These are phyloP conservation scores for Kluyveromyces sp. DNA, from an alignment of 1,139 yeast genomes.

Conservation along the genomic window DNA sequence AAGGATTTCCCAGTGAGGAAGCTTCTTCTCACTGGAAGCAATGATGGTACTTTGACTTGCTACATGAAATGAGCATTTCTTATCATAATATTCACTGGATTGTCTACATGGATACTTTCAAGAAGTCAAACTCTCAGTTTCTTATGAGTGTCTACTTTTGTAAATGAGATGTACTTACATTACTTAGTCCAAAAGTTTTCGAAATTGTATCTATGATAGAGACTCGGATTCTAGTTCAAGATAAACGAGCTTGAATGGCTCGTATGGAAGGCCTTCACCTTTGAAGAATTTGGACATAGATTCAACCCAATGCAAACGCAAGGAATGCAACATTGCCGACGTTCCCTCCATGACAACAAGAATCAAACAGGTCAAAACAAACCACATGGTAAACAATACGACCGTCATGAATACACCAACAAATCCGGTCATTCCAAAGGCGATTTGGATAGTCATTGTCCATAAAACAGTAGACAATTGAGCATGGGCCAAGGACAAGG, in stretches of 20 bases:
- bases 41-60: conserved; percentile 20
- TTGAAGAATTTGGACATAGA: conserved; percentile 97
- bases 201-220: background rate
- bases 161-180: background rate
- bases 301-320: conserved; percentile 98
- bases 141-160: background rate
- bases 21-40: conserved; percentile 20
- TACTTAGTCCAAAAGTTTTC: conserved; percentile 5
- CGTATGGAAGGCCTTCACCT: conserved; percentile 88
- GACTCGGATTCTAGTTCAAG: conserved; percentile 1
- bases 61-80: conserved; percentile 14
- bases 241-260: conserved; percentile 60
- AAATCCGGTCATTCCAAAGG: conserved; percentile 69
- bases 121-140: too few species aligned
- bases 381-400: conserved; percentile 88
- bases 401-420: conserved; percentile 69
- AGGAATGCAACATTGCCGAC: conserved; percentile 94
- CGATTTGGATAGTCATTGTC: conserved; percentile 87
- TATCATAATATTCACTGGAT: background rate
- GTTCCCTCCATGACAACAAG: conserved; percentile 98
- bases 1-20: conserved; percentile 13
- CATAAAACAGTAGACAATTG: conserved; percentile 91
- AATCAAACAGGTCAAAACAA: conserved; percentile 79
- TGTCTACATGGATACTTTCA: too few species aligned
- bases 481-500: conserved; percentile 92